A percentile compares a stretch with the other conserved stretches of the same genome.
These are phyloP conservation scores for Escallonia rubra DNA, from an alignment of 129 eudicot genomes.

Conservation along the genomic window DNA sequence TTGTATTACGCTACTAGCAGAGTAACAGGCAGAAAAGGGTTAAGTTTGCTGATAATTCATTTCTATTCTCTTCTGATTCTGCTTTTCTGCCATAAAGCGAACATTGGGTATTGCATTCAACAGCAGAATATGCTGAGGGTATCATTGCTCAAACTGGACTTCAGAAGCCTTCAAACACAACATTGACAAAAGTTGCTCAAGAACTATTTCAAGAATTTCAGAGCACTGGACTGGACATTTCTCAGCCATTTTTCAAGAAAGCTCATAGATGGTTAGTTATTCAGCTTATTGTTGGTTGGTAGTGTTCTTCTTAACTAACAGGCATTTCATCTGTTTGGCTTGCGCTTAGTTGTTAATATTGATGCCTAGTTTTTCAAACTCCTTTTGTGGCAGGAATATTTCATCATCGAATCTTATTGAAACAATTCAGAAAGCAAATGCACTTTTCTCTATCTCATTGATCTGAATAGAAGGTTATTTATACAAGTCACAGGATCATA, in stretches of 20 bases:
- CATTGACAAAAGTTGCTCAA: slow-evolving; percentile 58
- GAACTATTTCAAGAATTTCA: slow-evolving; percentile 73
- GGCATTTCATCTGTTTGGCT: background rate
- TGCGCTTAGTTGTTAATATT: background rate
- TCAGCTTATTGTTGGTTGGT: background rate
- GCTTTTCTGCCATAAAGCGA: slow-evolving; percentile 40
- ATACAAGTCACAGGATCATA: too few species aligned
- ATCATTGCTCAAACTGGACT: slow-evolving; percentile 69
- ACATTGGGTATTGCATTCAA: slow-evolving; percentile 89
- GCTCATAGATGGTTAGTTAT: slow-evolving; percentile 91
- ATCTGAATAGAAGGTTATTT: too few species aligned
- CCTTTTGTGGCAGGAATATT: too few species aligned
- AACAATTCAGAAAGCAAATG: too few species aligned
- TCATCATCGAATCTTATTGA: too few species aligned
- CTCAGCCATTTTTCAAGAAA: slow-evolving; percentile 71
- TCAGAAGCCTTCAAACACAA: slow-evolving; percentile 61
- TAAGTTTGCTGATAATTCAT: background rate
- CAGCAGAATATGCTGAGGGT: slow-evolving; percentile 62
- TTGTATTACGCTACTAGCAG: background rate
- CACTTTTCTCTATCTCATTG: too few species aligned
- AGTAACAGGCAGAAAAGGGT: background rate
- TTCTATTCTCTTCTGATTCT: background rate
- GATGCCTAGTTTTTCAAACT: too few species aligned
- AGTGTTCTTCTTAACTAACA: background rate
- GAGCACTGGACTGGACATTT: slow-evolving; percentile 51